Evolutionary conservation across 2,329 filamentous ascomycete genomes (phyloP), one percentile per base, ranked within the genome.

Genomic region (Aspergillus latus): DNA sequence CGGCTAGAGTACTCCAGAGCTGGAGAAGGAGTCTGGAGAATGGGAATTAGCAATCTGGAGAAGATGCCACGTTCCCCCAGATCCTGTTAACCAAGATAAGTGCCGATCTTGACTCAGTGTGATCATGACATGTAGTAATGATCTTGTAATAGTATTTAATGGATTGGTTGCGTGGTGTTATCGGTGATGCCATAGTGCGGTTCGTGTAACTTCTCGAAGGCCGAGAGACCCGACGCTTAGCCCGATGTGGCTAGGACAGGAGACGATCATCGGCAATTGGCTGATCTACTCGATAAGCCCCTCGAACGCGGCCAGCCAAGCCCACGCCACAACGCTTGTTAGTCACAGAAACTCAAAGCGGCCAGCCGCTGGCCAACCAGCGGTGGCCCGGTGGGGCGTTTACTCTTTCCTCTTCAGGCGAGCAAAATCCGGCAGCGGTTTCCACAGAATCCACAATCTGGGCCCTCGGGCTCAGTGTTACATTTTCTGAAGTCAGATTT

Each of bases 241-340:
- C 26, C 34, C 3, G 13, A 9, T 32, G 2, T 9, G 36, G 36
- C 26, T 50, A 50, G 48, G 7, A n/a, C 36, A 50, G 48, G 37
- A 30, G 7, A 2, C 4, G 13, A 9, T 13, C 4, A 11, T 2
- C 10, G 5, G 4, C 6, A 13, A 52, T 46, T 52, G 43, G 50
- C 43, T 9, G 32, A 13, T 3, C 1, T 0, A 1, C 21, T 28
- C 36, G 50, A 52, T 46, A 52, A 52, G 50, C 42, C 50, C 50
- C 42, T 26, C 36, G 29, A 26, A 6, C 9, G 16, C 42, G 28
- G 49, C 40, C 39, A 21, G 21, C 46, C 49, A 47, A 44, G 21
- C 6, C 30, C 46, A 30, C 50, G 49, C 55, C 55, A 57, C 55
- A 54, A 54, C 46, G 45, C 55, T 57, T 57, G 30, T 57, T 57